A percentile compares a stretch with the other conserved stretches of the same genome.
Conservation (phyloP, 1,139 yeast genomes). For the Yamadazyma taylorii region DNA sequence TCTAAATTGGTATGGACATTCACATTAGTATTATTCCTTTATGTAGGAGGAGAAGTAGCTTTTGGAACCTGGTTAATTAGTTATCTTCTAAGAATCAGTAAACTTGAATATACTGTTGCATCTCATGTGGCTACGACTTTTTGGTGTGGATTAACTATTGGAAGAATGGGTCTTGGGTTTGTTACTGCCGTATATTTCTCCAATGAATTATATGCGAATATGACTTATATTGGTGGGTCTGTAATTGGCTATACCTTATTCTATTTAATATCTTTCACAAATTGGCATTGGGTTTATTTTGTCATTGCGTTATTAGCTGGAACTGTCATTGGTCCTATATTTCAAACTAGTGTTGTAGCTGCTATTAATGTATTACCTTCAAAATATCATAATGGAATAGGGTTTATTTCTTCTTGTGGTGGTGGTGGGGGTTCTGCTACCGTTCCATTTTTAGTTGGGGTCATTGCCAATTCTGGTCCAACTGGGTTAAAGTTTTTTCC, state of each 20-base stretch:
- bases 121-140: constrained; percentile 63
- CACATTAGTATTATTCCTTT: constrained; percentile 53
- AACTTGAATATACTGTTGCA: constrained; percentile 43
- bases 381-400: constrained; percentile 67
- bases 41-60: constrained; percentile 69
- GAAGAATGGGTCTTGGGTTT: constrained; percentile 60
- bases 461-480: constrained; percentile 38
- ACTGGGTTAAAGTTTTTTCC: constrained; percentile 37
- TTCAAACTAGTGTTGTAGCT: constrained; percentile 72
- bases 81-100: constrained; percentile 51
- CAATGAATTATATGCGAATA: constrained; percentile 47
- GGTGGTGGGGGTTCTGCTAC: constrained; percentile 78
- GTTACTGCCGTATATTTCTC: constrained; percentile 52
- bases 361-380: constrained; percentile 64
- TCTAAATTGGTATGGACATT: constrained; percentile 49
- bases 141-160: constrained; percentile 66
- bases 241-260: constrained; percentile 33
- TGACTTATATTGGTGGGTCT: constrained; percentile 28
- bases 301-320: constrained; percentile 57
- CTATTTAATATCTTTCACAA: constrained; percentile 14
- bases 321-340: constrained; percentile 73
- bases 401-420: constrained; percentile 76
- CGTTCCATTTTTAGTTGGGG: constrained; percentile 63
- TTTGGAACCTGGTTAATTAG: constrained; percentile 71
- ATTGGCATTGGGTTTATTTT: constrained; percentile 31